phyloP scores from a whole-genome alignment of 2,329 filamentous ascomycete genomes.

The Penicillium sp. region DNA sequence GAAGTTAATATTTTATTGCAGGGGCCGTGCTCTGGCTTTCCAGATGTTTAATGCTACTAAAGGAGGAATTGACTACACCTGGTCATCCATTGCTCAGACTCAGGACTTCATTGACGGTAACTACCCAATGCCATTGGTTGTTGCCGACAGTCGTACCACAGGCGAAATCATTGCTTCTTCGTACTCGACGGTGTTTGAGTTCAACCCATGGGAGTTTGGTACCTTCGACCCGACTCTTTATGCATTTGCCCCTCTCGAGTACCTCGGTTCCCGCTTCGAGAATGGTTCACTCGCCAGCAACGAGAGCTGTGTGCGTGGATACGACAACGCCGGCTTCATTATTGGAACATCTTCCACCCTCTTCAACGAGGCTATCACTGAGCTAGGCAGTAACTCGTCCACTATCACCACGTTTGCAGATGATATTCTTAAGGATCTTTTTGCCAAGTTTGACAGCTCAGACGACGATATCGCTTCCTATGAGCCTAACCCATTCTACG shows the following conservation, averaged over 20 bases:
- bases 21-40: conserved; percentile 77
- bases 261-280: conserved; percentile 71
- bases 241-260: conserved; percentile 70
- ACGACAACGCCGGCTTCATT: conserved; percentile 78
- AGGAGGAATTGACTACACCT: conserved; percentile 77
- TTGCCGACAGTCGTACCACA: conserved; percentile 67
- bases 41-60: conserved; percentile 76
- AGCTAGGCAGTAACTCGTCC: conserved; percentile 56
- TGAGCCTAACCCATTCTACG: conserved; percentile 73
- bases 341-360: conserved; percentile 84
- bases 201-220: conserved; percentile 78
- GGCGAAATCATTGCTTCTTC: conserved; percentile 61
- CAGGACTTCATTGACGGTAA: conserved; percentile 62
- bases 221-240: conserved; percentile 71
- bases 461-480: conserved; percentile 75
- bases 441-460: conserved; percentile 56
- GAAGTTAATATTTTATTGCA: conserved; percentile 13
- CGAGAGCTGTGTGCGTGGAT: conserved; percentile 70
- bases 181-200: conserved; percentile 76
- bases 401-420: conserved; percentile 52
- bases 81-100: conserved; percentile 71
- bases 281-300: conserved; percentile 58
- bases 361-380: conserved; percentile 76
- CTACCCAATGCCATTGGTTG: conserved; percentile 71
- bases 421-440: conserved; percentile 52